Evolutionary conservation across 257 asterid species (phyloP).

Genomic region (Striga asiatica): DNA sequence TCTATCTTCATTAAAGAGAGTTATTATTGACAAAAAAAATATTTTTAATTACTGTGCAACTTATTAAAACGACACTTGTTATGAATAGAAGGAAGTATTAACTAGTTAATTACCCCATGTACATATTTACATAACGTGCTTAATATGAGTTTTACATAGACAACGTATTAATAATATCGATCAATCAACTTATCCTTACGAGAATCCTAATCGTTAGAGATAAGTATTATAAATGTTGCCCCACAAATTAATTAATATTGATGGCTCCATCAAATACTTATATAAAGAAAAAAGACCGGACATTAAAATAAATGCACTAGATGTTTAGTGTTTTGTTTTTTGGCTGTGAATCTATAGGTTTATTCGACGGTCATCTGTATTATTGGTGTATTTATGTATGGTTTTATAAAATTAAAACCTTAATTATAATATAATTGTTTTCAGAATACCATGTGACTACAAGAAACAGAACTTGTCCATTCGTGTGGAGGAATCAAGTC

Average conservation of each 20-base stretch:
- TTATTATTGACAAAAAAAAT: too few relatives aligned
- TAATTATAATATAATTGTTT: neutral
- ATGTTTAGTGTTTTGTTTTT: neutral
- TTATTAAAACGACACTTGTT: neutral
- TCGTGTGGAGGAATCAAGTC: conserved; percentile 70
- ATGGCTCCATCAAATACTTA: too few relatives aligned
- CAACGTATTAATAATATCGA: too few relatives aligned
- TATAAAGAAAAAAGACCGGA: neutral
- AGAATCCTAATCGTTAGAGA: too few relatives aligned
- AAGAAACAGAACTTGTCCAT: conserved; percentile 44
- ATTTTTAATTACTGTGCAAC: too few relatives aligned
- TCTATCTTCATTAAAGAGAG: too few relatives aligned
- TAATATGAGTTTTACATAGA: too few relatives aligned
- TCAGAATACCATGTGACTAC: conserved; percentile 61
- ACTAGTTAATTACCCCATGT: too few relatives aligned
- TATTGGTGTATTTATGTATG: neutral
- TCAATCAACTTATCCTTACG: too few relatives aligned
- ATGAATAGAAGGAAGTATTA: neutral
- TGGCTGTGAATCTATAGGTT: neutral
- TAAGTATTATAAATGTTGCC: too few relatives aligned
- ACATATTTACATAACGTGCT: too few relatives aligned
- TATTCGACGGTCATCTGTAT: conserved; percentile 15
- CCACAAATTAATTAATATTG: too few relatives aligned
- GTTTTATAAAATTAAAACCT: neutral
- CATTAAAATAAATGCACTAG: neutral